Evolutionary conservation across 2,329 filamentous ascomycete species (phyloP).

Genomic region (Alternaria triticina): DNA sequence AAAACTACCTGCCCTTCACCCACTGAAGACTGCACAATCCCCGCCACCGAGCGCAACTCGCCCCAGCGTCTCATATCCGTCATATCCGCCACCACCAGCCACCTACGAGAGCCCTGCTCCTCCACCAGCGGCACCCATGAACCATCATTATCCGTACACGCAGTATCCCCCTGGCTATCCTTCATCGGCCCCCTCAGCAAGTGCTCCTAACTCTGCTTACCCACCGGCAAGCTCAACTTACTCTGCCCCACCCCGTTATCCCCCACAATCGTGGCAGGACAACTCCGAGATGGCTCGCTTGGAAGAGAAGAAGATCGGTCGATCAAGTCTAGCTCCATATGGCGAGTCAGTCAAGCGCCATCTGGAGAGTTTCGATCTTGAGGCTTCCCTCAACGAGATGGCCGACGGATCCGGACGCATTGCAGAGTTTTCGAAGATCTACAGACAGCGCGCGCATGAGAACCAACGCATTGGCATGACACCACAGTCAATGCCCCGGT

Average conservation of each 20-base stretch:
- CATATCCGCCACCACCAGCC: slow-evolving; percentile 42
- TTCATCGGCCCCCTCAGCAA: slow-evolving; percentile 46
- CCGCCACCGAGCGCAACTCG: slow-evolving; percentile 35
- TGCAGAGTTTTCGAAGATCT: slow-evolving; percentile 58
- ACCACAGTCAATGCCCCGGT: slow-evolving; percentile 56
- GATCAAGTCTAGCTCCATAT: slow-evolving; percentile 43
- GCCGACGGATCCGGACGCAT: slow-evolving; percentile 52
- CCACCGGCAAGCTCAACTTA: slow-evolving; percentile 51
- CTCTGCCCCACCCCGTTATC: slow-evolving; percentile 48
- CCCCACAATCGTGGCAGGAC: slow-evolving; percentile 49
- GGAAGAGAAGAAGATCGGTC: slow-evolving; percentile 47
- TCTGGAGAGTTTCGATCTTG: slow-evolving; percentile 67
- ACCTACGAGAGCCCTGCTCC: slow-evolving; percentile 46
- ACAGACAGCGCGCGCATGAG: slow-evolving; percentile 58
- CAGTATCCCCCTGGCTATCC: slow-evolving; percentile 52
- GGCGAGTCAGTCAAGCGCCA: slow-evolving; percentile 66
- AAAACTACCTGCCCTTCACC: slow-evolving; percentile 47
- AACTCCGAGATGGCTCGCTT: slow-evolving; percentile 36
- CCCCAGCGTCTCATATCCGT: slow-evolving; percentile 34
- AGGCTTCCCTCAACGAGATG: slow-evolving; percentile 59
- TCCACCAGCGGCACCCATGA: slow-evolving; percentile 47
- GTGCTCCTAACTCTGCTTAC: slow-evolving; percentile 48
- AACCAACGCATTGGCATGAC: slow-evolving; percentile 56
- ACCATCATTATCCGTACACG: slow-evolving; percentile 49
- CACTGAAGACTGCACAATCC: slow-evolving; percentile 45